Base-by-base conservation (phyloP, 345 rosid species). In the Populus euphratica region DNA sequence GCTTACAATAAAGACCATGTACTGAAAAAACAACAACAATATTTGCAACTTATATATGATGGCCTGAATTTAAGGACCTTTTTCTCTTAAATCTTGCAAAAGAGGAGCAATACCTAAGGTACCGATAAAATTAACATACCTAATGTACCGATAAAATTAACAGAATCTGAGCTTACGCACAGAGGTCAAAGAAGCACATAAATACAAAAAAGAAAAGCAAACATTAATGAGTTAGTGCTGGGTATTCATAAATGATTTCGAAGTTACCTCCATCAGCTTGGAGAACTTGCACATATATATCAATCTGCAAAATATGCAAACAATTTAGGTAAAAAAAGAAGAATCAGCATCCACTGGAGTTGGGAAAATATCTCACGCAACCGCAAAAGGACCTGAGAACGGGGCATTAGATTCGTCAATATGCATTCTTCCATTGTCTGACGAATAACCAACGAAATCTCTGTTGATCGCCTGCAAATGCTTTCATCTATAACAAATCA, bases 401-500 rank as follows among this genome's bases (percentile, higher is more conserved):
- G 95, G 80, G 99, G 97, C 93, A 93, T 85, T 64, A 90, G 70
- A 66, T 93, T 87, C 2, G 97, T 93, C 84, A 91, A 63, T 75
- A 96, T 96, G 88, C 93, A 89, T 8, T 92, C 95, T 87, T 92
- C 99, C 97, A 96, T 90, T 17, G 99, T 91, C 86, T 91, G 97
- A 70, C 97, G 97, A 74, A 96, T 91, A 50, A 92, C 95, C 49
- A 92, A 87, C 52, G 98, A 96, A 75, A 96, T 88, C 86, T 96
- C 98, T 10, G 92, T 96, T n/a, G 98, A 93, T 79, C 95, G 97
- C 86, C 99, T 93, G 68, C 8, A 20, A 38, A 31, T 14, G 23
- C 1, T 17, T 1, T 0, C 13, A 49, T 25, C 8, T 10, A n/a
- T 41, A 7, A 43, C n/a, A 63, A 69, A 63, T 8, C 54, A 63